Evolutionary conservation across 176 grass and related monocot genomes (phyloP).

Genomic region (Rhipidocladum racemiflorum): DNA sequence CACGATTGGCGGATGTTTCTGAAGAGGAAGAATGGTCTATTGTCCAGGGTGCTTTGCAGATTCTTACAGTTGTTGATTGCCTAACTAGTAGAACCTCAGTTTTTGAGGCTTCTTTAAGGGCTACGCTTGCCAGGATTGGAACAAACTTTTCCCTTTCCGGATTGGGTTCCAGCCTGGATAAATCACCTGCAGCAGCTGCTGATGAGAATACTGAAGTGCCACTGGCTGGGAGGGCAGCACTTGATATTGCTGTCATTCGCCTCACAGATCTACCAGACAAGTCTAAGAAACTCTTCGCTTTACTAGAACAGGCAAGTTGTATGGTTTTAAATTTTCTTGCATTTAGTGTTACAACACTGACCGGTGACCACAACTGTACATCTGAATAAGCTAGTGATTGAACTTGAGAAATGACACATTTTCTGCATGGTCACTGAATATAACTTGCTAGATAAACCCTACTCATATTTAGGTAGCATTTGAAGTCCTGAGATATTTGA

Average conservation of each 20-base stretch:
- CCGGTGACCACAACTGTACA: not conserved
- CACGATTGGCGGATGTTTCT: constrained; percentile 60
- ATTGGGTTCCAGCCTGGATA: constrained; percentile 53
- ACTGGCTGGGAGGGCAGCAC: constrained; percentile 51
- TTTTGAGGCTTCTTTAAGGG: constrained; percentile 98
- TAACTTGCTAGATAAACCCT: constrained; percentile 8
- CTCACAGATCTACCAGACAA: constrained; percentile 90
- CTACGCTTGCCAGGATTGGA: constrained; percentile 90
- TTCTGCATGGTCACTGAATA: not conserved
- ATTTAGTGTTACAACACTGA: constrained; percentile 9
- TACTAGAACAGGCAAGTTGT: constrained; percentile 77
- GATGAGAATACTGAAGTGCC: constrained; percentile 49
- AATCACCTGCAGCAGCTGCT: constrained; percentile 32
- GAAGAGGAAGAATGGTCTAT: constrained; percentile 99
- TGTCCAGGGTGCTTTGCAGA: constrained; percentile 93
- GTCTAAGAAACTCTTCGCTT: constrained; percentile 78
- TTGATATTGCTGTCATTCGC: constrained; percentile 82
- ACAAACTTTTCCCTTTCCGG: constrained; percentile 76
- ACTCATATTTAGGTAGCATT: not conserved
- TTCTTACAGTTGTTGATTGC: constrained; percentile 97
- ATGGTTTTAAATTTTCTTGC: constrained; percentile 11
- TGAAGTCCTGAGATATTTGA: not conserved
- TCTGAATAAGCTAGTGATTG: constrained; percentile 25
- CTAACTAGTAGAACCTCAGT: constrained; percentile 83
- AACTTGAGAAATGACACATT: not conserved